Conservation (phyloP, 306 rosid genomes). For the Luffa acutangula region DNA sequence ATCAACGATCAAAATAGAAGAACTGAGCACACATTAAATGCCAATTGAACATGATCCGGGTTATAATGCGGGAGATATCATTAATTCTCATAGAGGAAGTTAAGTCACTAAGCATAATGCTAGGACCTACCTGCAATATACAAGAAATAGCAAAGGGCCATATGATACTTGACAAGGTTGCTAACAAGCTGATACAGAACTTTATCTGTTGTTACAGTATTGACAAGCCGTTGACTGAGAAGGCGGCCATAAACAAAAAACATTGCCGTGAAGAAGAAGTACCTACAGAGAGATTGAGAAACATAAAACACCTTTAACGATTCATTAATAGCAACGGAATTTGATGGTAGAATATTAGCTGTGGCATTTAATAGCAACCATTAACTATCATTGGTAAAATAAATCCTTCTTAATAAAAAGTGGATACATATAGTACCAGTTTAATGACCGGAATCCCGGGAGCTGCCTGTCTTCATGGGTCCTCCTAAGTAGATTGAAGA, state of each 20-base stretch:
- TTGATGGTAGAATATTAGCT: conserved; percentile 15
- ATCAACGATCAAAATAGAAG: not conserved
- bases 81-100: not conserved
- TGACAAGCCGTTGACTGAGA: conserved; percentile 85
- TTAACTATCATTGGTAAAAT: conserved; percentile 1
- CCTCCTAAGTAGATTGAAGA: conserved; percentile 83
- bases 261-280: conserved; percentile 98
- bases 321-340: not conserved
- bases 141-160: conserved; percentile 80
- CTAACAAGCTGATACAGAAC: conserved; percentile 66
- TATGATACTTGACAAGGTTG: conserved; percentile 80
- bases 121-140: conserved; percentile 65
- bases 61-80: not conserved
- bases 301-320: not conserved
- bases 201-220: conserved; percentile 75
- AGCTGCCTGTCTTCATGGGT: conserved; percentile 81
- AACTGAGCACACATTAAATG: not conserved
- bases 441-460: conserved; percentile 91
- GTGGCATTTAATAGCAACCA: conserved; percentile 1
- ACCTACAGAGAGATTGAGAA: conserved; percentile 48
- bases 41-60: not conserved
- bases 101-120: not conserved
- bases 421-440: conserved; percentile 43
- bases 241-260: conserved; percentile 91
- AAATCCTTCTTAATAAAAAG: not conserved